These are phyloP conservation scores for Cercospora sesami DNA, from an alignment of 2,329 filamentous ascomycete species.

Conservation along the genomic window DNA sequence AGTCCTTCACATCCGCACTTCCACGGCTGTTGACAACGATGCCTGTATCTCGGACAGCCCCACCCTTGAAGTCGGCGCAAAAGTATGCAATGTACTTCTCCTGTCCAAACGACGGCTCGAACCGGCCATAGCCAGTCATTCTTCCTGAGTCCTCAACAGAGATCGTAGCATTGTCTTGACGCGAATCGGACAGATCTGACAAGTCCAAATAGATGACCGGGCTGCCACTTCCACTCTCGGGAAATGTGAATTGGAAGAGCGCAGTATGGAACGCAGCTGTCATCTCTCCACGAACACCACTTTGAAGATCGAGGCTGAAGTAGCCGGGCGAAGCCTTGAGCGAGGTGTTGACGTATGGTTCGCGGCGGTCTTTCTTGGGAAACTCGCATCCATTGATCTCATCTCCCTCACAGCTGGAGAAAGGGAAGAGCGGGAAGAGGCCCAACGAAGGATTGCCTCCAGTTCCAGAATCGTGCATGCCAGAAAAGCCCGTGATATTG, in stretches of 20 bases:
- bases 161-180: conserved; percentile 56
- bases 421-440: conserved; percentile 71
- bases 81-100: conserved; percentile 60
- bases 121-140: conserved; percentile 59
- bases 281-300: conserved; percentile 60
- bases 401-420: conserved; percentile 60
- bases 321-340: conserved; percentile 59
- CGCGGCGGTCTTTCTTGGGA: conserved; percentile 51
- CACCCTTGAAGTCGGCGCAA: conserved; percentile 60
- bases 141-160: conserved; percentile 55
- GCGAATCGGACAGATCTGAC: conserved; percentile 57
- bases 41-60: conserved; percentile 45
- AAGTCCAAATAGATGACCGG: conserved; percentile 62
- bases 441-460: conserved; percentile 63
- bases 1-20: conserved; percentile 45
- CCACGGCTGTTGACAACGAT: conserved; percentile 58
- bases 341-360: conserved; percentile 51
- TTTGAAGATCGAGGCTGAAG: conserved; percentile 58
- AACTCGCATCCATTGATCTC: conserved; percentile 61
- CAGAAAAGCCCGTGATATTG: conserved; percentile 49
- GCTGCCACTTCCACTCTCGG: conserved; percentile 40
- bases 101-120: conserved; percentile 61
- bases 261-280: conserved; percentile 59
- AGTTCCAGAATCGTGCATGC: conserved; percentile 55
- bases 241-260: conserved; percentile 61